Conservation (phyloP, 768 basidiomycete genomes). For the Ramaria rubella region DNA sequence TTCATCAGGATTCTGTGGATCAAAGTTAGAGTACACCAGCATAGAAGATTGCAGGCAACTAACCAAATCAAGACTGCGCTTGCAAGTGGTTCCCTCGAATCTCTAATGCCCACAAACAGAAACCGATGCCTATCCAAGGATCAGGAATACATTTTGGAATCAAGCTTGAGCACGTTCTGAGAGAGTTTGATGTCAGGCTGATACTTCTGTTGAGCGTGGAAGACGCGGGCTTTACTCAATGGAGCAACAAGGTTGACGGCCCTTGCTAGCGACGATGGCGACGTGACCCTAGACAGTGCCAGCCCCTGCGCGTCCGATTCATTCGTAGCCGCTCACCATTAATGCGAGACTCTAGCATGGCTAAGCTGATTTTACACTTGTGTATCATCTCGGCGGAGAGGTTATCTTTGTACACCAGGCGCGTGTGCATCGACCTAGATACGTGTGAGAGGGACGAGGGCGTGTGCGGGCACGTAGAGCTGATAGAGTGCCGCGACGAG, state of each 20-base stretch:
- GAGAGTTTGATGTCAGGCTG: constrained; percentile 77
- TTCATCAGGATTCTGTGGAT: constrained; percentile 62
- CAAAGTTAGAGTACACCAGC: not conserved
- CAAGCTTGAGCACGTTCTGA: constrained; percentile 73
- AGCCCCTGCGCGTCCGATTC: constrained; percentile 13
- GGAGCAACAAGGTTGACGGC: constrained; percentile 82
- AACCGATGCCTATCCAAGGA: constrained; percentile 90
- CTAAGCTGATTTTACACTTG: constrained; percentile 75
- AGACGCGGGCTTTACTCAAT: constrained; percentile 83
- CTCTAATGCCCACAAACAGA: constrained; percentile 89
- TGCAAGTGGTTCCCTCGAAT: constrained; percentile 84
- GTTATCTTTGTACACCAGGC: constrained; percentile 60
- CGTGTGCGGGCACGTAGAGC: constrained; percentile 22
- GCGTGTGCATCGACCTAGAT: constrained; percentile 25
- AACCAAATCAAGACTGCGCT: constrained; percentile 79
- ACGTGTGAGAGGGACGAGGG: constrained; percentile 28
- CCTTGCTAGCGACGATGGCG: constrained; percentile 52
- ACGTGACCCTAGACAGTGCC: constrained; percentile 25
- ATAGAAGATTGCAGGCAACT: constrained; percentile 24
- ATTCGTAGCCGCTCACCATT: constrained; percentile 62
- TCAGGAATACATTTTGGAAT: constrained; percentile 81
- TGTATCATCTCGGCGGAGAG: constrained; percentile 72
- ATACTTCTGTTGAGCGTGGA: constrained; percentile 73
- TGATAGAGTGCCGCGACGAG: constrained; percentile 16
- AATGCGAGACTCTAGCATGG: constrained; percentile 88